phyloP scores from a whole-genome alignment of 2,329 filamentous ascomycete species.

The Bipolaris oryzae region DNA sequence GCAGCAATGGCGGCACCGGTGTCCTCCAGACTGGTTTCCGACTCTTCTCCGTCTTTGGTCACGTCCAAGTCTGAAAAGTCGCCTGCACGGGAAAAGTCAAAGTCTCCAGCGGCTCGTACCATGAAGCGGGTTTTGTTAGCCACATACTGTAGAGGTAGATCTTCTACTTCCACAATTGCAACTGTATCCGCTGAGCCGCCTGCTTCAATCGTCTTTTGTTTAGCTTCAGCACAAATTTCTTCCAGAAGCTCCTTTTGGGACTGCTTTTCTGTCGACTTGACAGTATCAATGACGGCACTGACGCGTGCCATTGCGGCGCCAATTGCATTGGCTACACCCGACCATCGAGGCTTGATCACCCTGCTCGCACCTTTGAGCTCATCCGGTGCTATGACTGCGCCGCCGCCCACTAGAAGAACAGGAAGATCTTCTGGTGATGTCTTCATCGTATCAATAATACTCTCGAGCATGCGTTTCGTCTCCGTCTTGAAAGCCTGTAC shows the following conservation, averaged over 20 bases:
- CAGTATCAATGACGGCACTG: slow-evolving; percentile 53
- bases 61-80: slow-evolving; percentile 36
- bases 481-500: slow-evolving; percentile 49
- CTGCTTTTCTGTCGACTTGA: slow-evolving; percentile 48
- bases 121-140: slow-evolving; percentile 58
- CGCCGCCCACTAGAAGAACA: slow-evolving; percentile 68
- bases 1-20: slow-evolving; percentile 14
- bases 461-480: slow-evolving; percentile 61
- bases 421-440: slow-evolving; percentile 64
- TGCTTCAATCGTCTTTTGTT: slow-evolving; percentile 48
- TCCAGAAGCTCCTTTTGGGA: slow-evolving; percentile 42
- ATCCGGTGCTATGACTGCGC: slow-evolving; percentile 64
- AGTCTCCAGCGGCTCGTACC: slow-evolving; percentile 62
- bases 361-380: slow-evolving; percentile 61
- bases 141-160: slow-evolving; percentile 62
- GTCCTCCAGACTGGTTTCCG: slow-evolving; percentile 9
- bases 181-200: slow-evolving; percentile 44
- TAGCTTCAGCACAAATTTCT: slow-evolving; percentile 48
- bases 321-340: slow-evolving; percentile 68
- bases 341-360: slow-evolving; percentile 63
- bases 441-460: slow-evolving; percentile 66
- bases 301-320: slow-evolving; percentile 68
- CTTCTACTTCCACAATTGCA: slow-evolving; percentile 48
- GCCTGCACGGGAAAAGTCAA: slow-evolving; percentile 46
- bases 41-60: slow-evolving; percentile 26